A percentile compares a stretch with the other conserved stretches of the same genome.
phyloP scores from a whole-genome alignment of 2,329 filamentous ascomycete species.

The Aspergillus texensis region DNA sequence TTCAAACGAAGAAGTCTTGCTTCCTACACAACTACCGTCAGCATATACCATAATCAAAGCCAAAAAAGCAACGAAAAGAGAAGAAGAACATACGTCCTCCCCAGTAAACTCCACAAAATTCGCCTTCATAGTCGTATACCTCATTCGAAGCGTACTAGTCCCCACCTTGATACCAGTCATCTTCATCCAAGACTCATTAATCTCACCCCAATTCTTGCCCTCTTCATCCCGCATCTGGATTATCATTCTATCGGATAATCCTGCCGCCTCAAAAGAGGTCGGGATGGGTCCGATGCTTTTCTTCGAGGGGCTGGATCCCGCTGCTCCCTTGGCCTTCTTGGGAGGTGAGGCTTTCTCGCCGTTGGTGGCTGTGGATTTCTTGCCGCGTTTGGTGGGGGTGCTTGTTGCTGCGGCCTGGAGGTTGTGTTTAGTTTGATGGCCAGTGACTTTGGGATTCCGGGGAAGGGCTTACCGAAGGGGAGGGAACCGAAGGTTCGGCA shows the following conservation, averaged over 20 bases:
- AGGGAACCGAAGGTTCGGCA: neutral
- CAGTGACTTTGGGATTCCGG: neutral
- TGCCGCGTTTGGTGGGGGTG: slow-evolving; percentile 27
- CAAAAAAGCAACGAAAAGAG: neutral
- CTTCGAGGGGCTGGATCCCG: slow-evolving; percentile 4
- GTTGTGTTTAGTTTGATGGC: neutral
- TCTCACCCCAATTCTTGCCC: slow-evolving; percentile 29
- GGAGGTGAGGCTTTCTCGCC: slow-evolving; percentile 7
- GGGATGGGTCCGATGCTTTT: slow-evolving; percentile 24
- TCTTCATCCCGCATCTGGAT: slow-evolving; percentile 33
- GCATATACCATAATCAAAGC: neutral
- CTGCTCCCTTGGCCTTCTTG: slow-evolving; percentile 20
- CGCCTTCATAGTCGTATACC: slow-evolving; percentile 42
- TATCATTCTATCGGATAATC: slow-evolving; percentile 28
- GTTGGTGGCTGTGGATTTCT: slow-evolving; percentile 17
- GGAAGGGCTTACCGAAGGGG: neutral
- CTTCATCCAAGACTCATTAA: slow-evolving; percentile 24
- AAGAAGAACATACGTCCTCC: slow-evolving; percentile 35
- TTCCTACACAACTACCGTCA: slow-evolving; percentile 22
- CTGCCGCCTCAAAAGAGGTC: slow-evolving; percentile 23
- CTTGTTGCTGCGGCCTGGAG: neutral
- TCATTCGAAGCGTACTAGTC: slow-evolving; percentile 39
- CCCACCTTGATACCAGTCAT: slow-evolving; percentile 37
- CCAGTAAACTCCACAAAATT: slow-evolving; percentile 41
- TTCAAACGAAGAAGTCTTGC: slow-evolving; percentile 38